Conservation (phyloP, 2,329 filamentous ascomycete species). For the Periglandula ipomoeae region DNA sequence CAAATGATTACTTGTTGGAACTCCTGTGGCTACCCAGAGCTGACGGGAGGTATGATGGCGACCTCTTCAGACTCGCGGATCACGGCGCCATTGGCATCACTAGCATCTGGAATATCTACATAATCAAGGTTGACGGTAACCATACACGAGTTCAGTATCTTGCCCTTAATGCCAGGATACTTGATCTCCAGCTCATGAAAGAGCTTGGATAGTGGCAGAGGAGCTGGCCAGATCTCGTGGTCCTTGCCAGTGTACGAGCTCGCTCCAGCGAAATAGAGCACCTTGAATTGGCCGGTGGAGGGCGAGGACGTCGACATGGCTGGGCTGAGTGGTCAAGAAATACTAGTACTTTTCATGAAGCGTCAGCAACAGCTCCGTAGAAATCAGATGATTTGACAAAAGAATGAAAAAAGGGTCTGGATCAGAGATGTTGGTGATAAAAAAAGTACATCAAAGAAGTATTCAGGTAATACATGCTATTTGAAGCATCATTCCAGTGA, state of each 20-base stretch:
- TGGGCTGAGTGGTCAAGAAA: neutral
- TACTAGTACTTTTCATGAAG: neutral
- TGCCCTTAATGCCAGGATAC: slow-evolving; percentile 60
- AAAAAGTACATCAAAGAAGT: slow-evolving; percentile 45
- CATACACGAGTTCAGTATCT: slow-evolving; percentile 62
- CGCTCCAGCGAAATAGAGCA: slow-evolving; percentile 76
- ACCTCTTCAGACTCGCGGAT: slow-evolving; percentile 74
- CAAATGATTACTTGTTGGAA: neutral
- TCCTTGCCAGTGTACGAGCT: slow-evolving; percentile 61
- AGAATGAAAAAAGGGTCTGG: slow-evolving; percentile 18
- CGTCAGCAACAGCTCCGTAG: slow-evolving; percentile 1
- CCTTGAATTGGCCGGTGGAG: slow-evolving; percentile 59
- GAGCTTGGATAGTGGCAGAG: slow-evolving; percentile 52
- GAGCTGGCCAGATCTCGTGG: slow-evolving; percentile 56
- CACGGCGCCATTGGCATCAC: slow-evolving; percentile 30
- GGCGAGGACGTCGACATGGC: slow-evolving; percentile 34
- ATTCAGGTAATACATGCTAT: slow-evolving; percentile 53
- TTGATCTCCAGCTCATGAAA: slow-evolving; percentile 58
- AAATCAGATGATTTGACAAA: slow-evolving; percentile 2
- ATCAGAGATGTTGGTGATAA: slow-evolving; percentile 68
- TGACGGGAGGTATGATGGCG: slow-evolving; percentile 80
- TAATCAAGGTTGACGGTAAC: slow-evolving; percentile 77
- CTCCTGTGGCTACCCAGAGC: slow-evolving; percentile 54
- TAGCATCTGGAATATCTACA: slow-evolving; percentile 53
- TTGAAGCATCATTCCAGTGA: slow-evolving; percentile 41